phyloP scores from a whole-genome alignment of 164 flowering plant species.

The Aristolochia fimbriata region DNA sequence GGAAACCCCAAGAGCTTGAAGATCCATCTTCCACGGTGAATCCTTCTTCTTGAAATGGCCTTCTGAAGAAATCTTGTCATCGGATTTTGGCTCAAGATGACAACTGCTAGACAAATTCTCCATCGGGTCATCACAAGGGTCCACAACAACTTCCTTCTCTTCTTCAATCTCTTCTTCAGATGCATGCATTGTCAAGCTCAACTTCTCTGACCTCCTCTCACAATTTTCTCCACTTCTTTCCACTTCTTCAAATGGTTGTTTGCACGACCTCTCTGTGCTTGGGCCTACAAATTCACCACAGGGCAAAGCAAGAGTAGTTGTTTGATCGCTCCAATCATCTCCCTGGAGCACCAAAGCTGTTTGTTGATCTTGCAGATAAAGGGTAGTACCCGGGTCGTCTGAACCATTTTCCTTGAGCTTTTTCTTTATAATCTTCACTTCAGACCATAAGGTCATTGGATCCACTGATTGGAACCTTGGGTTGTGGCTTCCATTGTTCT shows the following conservation, averaged over 20 bases:
- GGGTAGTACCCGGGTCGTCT: conserved; percentile 8
- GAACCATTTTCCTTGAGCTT: conserved; percentile 28
- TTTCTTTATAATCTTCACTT: conserved; percentile 37
- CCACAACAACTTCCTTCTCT: conserved; percentile 16
- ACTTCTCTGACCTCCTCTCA: conserved; percentile 15
- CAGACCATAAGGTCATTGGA: conserved; percentile 30
- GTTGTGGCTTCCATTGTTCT: conserved; percentile 14
- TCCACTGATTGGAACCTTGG: conserved; percentile 12
- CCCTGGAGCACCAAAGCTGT: conserved; percentile 1
- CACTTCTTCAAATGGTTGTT: conserved; percentile 2
- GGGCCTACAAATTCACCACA: background rate
- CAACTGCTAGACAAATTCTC: conserved; percentile 5
- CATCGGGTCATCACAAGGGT: conserved; percentile 13
- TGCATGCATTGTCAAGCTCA: conserved; percentile 18
- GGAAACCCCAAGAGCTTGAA: conserved; percentile 81
- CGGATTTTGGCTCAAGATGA: conserved; percentile 13
- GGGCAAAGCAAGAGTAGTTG: background rate
- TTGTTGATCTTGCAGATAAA: conserved; percentile 11
- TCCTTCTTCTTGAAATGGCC: conserved; percentile 18
- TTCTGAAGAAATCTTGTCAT: conserved; percentile 17
- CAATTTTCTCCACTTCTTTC: conserved; percentile 14
- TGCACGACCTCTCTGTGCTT: background rate
- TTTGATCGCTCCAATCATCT: background rate
- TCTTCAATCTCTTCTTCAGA: conserved; percentile 34
- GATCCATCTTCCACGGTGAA: conserved; percentile 57